Base-by-base conservation (phyloP, 352 stramenopile species). In the Phytophthora vignae region DNA sequence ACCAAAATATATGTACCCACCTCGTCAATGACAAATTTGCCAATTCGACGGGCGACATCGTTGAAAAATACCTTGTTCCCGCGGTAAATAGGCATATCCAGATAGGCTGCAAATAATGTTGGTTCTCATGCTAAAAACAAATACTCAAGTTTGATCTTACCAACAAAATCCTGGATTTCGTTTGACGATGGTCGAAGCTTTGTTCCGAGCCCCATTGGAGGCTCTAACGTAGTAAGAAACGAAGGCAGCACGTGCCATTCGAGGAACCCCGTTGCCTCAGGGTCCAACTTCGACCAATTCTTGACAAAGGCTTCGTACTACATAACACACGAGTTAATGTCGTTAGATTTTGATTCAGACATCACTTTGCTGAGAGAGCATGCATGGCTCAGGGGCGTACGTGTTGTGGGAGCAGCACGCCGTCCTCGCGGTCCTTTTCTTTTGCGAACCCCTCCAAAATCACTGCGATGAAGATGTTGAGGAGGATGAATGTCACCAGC, bases 401-500 rank as follows among this genome's bases (percentile, higher is more conserved):
- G 58, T 92, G 78, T 54, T 88, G 65, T 3, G 82, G 84, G 19
- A 88, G 73, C 2, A 92, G 55, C 11, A 92, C 63, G 8, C 78
- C 78, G 29, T 85, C 76, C 22, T 92, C 84, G 10, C 88, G 76
- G 56, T 95, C 89, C 65, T 85, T 88, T 52, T 84, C 84, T 36
- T 90, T 90, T 21, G 94, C 83, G 69, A 98, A 98, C 11, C 88
- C 89, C 50, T 98, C 90, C 27, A 98, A 84, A 46, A 98, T 95
- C 42, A 98, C 89, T 17, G 87, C 94, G 55, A 98, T 96, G 76
- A 98, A 97, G 59, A 98, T 90, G 60, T 98, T 98, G 31, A 98
- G 72, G 31, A 98, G 75, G 27, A 98, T 84, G 57, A 94, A 98
- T 4, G 84, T 90, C 29, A 98, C 88, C 11, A 97, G 79, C 46